phyloP scores from a whole-genome alignment of 352 stramenopile genomes.

The Globisporangium nodosum region DNA sequence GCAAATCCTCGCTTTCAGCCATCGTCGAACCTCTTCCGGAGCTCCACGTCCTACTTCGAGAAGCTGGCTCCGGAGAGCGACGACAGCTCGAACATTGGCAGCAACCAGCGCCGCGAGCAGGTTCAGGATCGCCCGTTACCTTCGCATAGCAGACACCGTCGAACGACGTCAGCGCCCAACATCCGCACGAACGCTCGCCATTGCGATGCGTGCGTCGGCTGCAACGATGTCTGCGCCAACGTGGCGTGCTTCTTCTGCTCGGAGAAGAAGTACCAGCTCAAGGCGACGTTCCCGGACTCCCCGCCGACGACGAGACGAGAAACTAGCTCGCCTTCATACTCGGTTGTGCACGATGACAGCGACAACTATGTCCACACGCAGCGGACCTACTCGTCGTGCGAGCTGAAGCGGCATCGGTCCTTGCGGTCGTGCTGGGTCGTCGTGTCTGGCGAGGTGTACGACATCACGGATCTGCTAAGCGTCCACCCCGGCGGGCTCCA shows the following conservation, averaged over 20 bases:
- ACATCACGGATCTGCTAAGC: conserved; percentile 87
- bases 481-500: conserved; percentile 85
- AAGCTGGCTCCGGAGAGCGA: not conserved
- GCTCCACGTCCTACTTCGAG: conserved; percentile 11
- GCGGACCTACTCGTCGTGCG: conserved; percentile 82
- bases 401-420: conserved; percentile 81
- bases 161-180: not conserved
- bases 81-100: not conserved
- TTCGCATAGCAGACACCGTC: not conserved
- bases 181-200: conserved; percentile 23
- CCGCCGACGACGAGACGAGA: not conserved
- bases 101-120: not conserved
- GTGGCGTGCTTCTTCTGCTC: conserved; percentile 66
- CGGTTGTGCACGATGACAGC: not conserved
- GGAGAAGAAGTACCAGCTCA: conserved; percentile 70
- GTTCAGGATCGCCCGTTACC: not conserved
- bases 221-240: conserved; percentile 68
- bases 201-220: conserved; percentile 74
- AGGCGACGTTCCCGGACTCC: conserved; percentile 35
- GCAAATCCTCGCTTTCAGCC: not conserved
- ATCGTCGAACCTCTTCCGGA: conserved; percentile 5
- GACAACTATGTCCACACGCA: conserved; percentile 6
- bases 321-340: not conserved
- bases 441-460: conserved; percentile 83
- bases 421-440: conserved; percentile 89